A percentile compares a stretch with the other conserved stretches of the same genome.
Conservation (phyloP, 2,329 filamentous ascomycete species). For the Talaromyces sp. region DNA sequence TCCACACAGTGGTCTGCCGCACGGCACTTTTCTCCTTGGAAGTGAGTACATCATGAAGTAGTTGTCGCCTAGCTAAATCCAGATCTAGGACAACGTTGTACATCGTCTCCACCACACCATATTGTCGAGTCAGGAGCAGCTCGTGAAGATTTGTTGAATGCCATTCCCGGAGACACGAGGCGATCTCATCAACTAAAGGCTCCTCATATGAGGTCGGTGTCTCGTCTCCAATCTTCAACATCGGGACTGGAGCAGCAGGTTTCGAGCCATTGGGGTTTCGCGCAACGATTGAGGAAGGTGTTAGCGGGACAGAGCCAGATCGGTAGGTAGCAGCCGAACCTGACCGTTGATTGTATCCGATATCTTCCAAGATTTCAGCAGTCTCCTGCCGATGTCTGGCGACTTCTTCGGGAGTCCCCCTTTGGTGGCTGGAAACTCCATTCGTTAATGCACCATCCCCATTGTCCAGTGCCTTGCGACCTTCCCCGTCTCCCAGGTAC, state of each 20-base stretch:
- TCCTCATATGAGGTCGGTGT: slow-evolving; percentile 84
- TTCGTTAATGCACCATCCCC: slow-evolving; percentile 35
- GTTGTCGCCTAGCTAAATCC: slow-evolving; percentile 78
- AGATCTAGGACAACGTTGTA: slow-evolving; percentile 75
- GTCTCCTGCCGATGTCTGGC: not conserved
- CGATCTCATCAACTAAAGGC: slow-evolving; percentile 93
- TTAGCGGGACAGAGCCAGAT: slow-evolving; percentile 30
- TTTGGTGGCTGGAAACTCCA: slow-evolving; percentile 29
- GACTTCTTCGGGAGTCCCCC: slow-evolving; percentile 32
- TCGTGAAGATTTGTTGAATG: slow-evolving; percentile 96
- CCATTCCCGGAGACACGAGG: slow-evolving; percentile 95
- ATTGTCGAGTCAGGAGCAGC: slow-evolving; percentile 75
- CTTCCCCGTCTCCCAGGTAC: slow-evolving; percentile 70
- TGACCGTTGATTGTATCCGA: slow-evolving; percentile 24
- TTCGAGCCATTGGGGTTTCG: slow-evolving; percentile 62
- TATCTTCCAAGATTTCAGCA: slow-evolving; percentile 5
- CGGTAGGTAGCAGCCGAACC: slow-evolving; percentile 25
- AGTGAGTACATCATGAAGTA: slow-evolving; percentile 91
- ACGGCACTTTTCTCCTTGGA: slow-evolving; percentile 72
- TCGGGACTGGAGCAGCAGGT: slow-evolving; percentile 86
- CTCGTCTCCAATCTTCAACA: slow-evolving; percentile 97
- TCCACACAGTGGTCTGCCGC: slow-evolving; percentile 90
- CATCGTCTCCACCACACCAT: slow-evolving; percentile 73
- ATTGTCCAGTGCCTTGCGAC: slow-evolving; percentile 29
- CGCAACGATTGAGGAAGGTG: slow-evolving; percentile 30